Conservation (phyloP, 2,329 filamentous ascomycete species). For the Acrodontium crateriforme region DNA sequence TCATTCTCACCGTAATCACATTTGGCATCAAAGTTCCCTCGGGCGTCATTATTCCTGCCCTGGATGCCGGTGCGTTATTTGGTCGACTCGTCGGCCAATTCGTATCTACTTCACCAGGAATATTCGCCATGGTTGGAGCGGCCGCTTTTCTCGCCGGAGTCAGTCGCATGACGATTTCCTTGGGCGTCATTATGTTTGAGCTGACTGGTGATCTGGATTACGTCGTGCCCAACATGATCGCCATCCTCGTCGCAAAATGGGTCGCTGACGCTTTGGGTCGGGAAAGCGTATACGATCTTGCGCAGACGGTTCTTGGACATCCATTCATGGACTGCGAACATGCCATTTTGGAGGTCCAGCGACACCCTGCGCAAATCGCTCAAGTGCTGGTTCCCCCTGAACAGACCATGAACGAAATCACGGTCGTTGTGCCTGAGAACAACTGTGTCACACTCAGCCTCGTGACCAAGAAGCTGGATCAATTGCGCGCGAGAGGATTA, state of each 20-base stretch:
- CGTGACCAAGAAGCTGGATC: slow-evolving; percentile 32
- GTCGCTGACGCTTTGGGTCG: slow-evolving; percentile 39
- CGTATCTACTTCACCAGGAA: slow-evolving; percentile 36
- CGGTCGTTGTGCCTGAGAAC: slow-evolving; percentile 30
- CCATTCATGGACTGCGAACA: slow-evolving; percentile 44
- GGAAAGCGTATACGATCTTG: slow-evolving; percentile 45
- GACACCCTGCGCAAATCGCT: slow-evolving; percentile 25
- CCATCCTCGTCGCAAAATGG: slow-evolving; percentile 47
- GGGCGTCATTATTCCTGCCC: slow-evolving; percentile 46
- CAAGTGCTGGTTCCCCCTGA: slow-evolving; percentile 38
- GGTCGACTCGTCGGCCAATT: slow-evolving; percentile 39
- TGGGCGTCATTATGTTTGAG: slow-evolving; percentile 49
- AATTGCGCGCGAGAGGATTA: slow-evolving; percentile 36
- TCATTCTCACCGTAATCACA: slow-evolving; percentile 43
- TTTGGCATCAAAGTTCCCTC: slow-evolving; percentile 48
- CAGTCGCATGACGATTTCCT: slow-evolving; percentile 43
- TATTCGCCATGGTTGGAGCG: slow-evolving; percentile 48
- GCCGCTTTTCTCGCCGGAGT: slow-evolving; percentile 46
- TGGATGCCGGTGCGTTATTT: slow-evolving; percentile 45
- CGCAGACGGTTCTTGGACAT: slow-evolving; percentile 44
- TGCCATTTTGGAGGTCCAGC: slow-evolving; percentile 30
- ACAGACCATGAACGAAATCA: slow-evolving; percentile 44
- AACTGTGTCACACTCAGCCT: slow-evolving; percentile 30
- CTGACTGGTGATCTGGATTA: slow-evolving; percentile 46
- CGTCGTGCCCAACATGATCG: slow-evolving; percentile 43